These are phyloP conservation scores for Microcera coccophila DNA, from an alignment of 2,329 filamentous ascomycete genomes.

Conservation along the genomic window DNA sequence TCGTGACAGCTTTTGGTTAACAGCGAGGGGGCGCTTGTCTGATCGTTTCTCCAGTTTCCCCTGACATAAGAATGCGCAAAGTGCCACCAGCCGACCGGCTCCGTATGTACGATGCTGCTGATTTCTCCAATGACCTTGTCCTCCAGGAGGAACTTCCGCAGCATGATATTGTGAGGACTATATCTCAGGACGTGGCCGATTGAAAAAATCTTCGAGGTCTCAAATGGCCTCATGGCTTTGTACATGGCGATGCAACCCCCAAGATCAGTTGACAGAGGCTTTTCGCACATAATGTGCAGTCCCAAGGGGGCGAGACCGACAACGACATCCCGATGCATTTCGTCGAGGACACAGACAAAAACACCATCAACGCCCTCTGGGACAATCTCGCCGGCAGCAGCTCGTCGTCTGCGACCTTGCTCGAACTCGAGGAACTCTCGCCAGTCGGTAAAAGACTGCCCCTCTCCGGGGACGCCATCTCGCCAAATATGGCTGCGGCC, in stretches of 20 bases:
- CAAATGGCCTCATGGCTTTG: constrained; percentile 44
- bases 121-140: constrained; percentile 78
- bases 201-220: constrained; percentile 61
- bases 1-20: constrained; percentile 97
- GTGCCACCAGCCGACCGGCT: constrained; percentile 96
- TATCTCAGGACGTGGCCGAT: constrained; percentile 94
- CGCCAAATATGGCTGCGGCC: constrained; percentile 73
- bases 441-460: constrained; percentile 72
- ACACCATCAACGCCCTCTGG: constrained; percentile 57
- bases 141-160: constrained; percentile 72
- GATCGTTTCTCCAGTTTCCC: constrained; percentile 88
- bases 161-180: constrained; percentile 83
- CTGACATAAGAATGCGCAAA: constrained; percentile 87
- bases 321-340: constrained; percentile 80
- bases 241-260: constrained; percentile 75
- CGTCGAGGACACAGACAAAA: constrained; percentile 72
- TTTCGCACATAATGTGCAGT: constrained; percentile 91
- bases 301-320: constrained; percentile 64
- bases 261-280: constrained; percentile 79
- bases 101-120: constrained; percentile 82
- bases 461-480: constrained; percentile 44
- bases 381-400: constrained; percentile 41
- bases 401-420: constrained; percentile 52
- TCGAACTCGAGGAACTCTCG: constrained; percentile 73
- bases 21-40: constrained; percentile 71